Conservation (phyloP, 352 stramenopile genomes). For the Globisporangium cederbergense region DNA sequence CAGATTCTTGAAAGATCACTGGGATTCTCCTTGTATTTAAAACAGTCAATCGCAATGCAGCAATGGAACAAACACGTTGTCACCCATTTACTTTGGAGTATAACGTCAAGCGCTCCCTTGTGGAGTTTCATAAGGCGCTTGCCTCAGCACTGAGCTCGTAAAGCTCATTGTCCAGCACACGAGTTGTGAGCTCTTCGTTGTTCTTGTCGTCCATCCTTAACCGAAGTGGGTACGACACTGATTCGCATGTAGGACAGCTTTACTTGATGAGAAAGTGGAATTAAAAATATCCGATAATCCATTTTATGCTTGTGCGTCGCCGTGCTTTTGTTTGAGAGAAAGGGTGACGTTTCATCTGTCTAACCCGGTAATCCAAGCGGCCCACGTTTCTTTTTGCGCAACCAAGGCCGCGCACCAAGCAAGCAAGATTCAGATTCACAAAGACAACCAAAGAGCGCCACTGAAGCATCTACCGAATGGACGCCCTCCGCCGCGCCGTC, state of each 20-base stretch:
- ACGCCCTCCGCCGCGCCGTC: slow-evolving; percentile 1
- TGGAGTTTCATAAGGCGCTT: not conserved
- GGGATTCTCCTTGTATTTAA: slow-evolving; percentile 1
- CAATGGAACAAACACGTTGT: too few species aligned
- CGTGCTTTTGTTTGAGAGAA: too few species aligned
- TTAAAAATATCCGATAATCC: not conserved
- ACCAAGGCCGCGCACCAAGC: not conserved
- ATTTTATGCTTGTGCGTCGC: not conserved
- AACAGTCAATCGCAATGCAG: not conserved
- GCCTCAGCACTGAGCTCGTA: not conserved
- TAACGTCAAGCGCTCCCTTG: not conserved
- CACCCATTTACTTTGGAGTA: too few species aligned
- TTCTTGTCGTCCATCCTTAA: too few species aligned
- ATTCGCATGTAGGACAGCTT: not conserved
- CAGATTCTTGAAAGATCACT: not conserved
- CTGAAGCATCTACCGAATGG: not conserved
- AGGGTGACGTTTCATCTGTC: not conserved
- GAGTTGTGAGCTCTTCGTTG: not conserved
- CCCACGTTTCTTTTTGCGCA: not conserved
- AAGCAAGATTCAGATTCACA: not conserved
- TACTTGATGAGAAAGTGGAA: not conserved
- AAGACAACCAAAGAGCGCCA: not conserved
- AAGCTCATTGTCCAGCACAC: not conserved
- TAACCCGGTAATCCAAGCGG: not conserved
- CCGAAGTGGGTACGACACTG: too few species aligned